Evolutionary conservation across 2,329 filamentous ascomycete species (phyloP).

Genomic region (Penicillium sp.): DNA sequence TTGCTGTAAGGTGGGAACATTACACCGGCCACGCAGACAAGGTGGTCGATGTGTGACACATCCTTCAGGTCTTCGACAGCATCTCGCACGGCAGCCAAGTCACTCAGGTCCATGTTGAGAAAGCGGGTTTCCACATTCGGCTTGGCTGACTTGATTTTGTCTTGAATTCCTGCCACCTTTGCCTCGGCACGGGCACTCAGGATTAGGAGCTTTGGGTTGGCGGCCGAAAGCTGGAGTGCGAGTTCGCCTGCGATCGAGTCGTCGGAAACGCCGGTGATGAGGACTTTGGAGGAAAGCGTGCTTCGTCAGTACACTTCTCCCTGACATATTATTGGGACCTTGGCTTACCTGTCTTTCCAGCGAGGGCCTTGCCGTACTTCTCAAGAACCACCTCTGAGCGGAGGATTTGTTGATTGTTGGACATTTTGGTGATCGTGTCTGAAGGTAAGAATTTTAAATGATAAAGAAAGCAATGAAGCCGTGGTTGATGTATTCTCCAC

Average conservation of each 20-base stretch:
- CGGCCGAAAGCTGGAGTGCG: slow-evolving; percentile 19
- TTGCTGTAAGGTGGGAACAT: slow-evolving; percentile 21
- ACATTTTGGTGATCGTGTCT: slow-evolving; percentile 1
- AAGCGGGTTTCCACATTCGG: slow-evolving; percentile 19
- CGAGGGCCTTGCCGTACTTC: slow-evolving; percentile 18
- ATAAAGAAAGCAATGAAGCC: neutral
- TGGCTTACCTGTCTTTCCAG: slow-evolving; percentile 18
- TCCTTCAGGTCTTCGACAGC: slow-evolving; percentile 14
- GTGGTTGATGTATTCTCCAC: neutral
- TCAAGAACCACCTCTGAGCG: slow-evolving; percentile 18
- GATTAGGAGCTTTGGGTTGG: slow-evolving; percentile 21
- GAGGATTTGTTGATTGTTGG: slow-evolving; percentile 14
- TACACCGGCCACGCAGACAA: slow-evolving; percentile 19
- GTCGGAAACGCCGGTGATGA: slow-evolving; percentile 25
- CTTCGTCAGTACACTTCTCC: too few relatives aligned
- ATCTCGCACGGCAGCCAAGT: slow-evolving; percentile 10
- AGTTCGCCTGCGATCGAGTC: slow-evolving; percentile 26
- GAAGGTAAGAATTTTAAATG: neutral
- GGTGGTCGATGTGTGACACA: slow-evolving; percentile 19
- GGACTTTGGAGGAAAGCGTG: slow-evolving; percentile 7
- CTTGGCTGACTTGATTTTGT: slow-evolving; percentile 17
- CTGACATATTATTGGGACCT: neutral
- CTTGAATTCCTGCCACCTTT: slow-evolving; percentile 15
- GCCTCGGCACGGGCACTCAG: slow-evolving; percentile 19
- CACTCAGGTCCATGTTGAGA: slow-evolving; percentile 20